Evolutionary conservation across 495 filamentous ascomycete species (phyloP), one percentile per base, ranked within the genome.

Genomic region (Podospora comata): DNA sequence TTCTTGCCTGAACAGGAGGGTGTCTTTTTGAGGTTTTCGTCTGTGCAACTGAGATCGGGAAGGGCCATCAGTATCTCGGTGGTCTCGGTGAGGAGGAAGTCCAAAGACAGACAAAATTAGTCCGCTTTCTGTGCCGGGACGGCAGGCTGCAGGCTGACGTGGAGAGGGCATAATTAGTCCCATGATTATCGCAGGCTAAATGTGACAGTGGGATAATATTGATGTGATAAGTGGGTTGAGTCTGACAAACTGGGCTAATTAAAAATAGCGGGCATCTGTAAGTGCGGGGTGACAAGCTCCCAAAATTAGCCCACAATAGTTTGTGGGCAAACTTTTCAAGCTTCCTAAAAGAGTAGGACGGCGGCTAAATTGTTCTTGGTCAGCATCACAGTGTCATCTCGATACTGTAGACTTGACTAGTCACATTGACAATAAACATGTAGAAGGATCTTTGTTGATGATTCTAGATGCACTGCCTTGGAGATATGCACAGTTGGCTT

Each of bases 301-400:
- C 60, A 64, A 75, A 74, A 73, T 75, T 71, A 55, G 30, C 62
- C 73, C 67, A 73, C 66, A 65, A 19, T 28, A 27, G 23, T 48
- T 48, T 16, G 53, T 53, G 27, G 61, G 62, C 57, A 65, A 69
- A 70, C 66, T 64, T 56, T 64, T 34, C 55, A 68, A 60, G 58
- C 57, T 58, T 68, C 73, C 68, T 16, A 68, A 73, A 65, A 19
- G 18, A 65, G 70, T 70, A 64, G 48, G 18, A 3, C 30, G 34
- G 75, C 75, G 76, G 67, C 69, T 77, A 79, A 78, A 78, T 78
- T 74, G 68, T 32, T 75, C 77, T 70, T 48, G 39, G 13, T 48
- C 39, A 48, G 39, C 39, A 48, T 13, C 39, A 48, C 39, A 48
- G 7, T 48, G 39, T 48, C 0, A 13, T 11, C 13, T 13, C 1